Conservation (phyloP, 805 yeast species). For the Ogataea wickerhamii region DNA sequence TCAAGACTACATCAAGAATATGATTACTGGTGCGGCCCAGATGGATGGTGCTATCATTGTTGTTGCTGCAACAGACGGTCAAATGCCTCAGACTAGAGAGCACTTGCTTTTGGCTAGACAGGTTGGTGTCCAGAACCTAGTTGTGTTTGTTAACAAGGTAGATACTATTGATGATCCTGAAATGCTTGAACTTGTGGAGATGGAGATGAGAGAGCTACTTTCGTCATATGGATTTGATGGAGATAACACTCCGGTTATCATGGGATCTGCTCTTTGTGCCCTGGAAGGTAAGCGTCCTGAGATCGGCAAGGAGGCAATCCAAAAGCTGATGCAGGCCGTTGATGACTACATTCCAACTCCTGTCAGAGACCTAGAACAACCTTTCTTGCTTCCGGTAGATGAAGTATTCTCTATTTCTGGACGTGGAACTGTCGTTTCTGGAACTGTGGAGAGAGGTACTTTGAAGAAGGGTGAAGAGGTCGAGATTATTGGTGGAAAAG, state of each 20-base stretch:
- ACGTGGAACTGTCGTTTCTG: constrained; percentile 99
- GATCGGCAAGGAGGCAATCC: constrained; percentile 84
- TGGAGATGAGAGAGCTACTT: constrained; percentile 99
- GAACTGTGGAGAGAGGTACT: constrained; percentile 98
- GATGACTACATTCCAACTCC: constrained; percentile 97
- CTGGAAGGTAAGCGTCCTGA: constrained; percentile 84
- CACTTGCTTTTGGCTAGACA: constrained; percentile 97
- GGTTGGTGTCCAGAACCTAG: constrained; percentile 97
- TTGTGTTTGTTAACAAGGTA: constrained; percentile 96
- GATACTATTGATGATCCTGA: constrained; percentile 98
- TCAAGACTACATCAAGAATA: constrained; percentile 97
- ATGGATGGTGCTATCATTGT: constrained; percentile 99
- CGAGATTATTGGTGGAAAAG: constrained; percentile 92
- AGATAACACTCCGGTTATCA: constrained; percentile 94
- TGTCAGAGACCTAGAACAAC: constrained; percentile 89
- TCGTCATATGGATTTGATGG: constrained; percentile 94
- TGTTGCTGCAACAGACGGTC: constrained; percentile 98
- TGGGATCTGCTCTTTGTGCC: constrained; percentile 99
- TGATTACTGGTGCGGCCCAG: constrained; percentile 99
- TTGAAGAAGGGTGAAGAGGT: constrained; percentile 98
- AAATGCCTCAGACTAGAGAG: constrained; percentile 99
- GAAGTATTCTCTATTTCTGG: constrained; percentile 98
- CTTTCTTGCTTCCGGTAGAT: constrained; percentile 96
- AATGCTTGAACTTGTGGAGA: constrained; percentile 98
- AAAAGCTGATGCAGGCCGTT: constrained; percentile 82